Evolutionary conservation across 805 yeast species (phyloP), one percentile per base, ranked within the genome.

Genomic region (Myxozyma neglecta): DNA sequence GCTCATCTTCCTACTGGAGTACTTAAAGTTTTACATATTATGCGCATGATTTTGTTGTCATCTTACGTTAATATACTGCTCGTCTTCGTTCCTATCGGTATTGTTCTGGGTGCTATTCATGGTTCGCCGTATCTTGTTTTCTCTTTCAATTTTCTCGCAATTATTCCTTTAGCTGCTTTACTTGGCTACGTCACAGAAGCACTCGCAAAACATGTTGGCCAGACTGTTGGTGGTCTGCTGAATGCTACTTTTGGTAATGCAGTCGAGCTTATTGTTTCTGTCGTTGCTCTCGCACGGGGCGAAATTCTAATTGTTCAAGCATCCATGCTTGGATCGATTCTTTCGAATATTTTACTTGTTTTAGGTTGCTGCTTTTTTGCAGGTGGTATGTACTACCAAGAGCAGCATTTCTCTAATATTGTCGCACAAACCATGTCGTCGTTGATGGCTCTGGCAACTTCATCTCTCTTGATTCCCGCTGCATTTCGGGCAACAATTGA

Each of bases 211-310:
- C 86, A 88, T 66, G 90, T 90, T 39, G 97, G 98, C 63, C 89
- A 90, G 71, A 92, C 97, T 9, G 68, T 93, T 29, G 98, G 99
- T 13, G 98, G 98, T 0, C 80, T 94, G 66, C 80, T 94, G 70
- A 94, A 94, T 76, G 99, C 99, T 1, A 92, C 98, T 9, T 90
- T 94, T 73, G 99, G 99, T 61, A 94, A 94, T 74, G 98, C 98
- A 1, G 97, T 94, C 24, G 99, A 94, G 77, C 84, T 94, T 63
- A 94, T 94, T 74, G 98, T 94, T 40, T 89, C 97, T 1, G 79
- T 94, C 34, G 90, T 94, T 68, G 99, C 99, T 0, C 80, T 94
- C 70, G 80, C 77, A 68, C 87, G 89, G 48, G 89, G 90, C 68
- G 97, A 94, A 76, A 85, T 94, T 55, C 82, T 96, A 66, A 92